These are phyloP conservation scores for Umbelopsis sp. DNA, from an alignment of 192 early-diverging fungal genomes.

Conservation along the genomic window DNA sequence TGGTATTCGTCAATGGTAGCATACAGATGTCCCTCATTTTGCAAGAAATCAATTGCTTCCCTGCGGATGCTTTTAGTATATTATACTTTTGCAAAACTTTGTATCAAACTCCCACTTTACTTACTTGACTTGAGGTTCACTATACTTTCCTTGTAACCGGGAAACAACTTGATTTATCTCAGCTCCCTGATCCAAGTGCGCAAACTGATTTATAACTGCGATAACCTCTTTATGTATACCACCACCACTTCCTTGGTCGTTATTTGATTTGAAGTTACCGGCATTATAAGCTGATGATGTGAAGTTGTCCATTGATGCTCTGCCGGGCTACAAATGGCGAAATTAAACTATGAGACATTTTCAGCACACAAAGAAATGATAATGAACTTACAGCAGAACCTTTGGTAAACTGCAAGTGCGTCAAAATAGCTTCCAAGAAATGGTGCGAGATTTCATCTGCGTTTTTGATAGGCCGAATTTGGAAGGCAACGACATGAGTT, in stretches of 20 bases:
- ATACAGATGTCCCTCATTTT: constrained; percentile 69
- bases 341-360: not conserved
- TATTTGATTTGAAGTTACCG: not conserved
- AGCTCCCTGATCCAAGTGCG: constrained; percentile 45
- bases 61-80: constrained; percentile 25
- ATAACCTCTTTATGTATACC: constrained; percentile 13
- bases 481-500: constrained; percentile 52
- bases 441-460: constrained; percentile 83
- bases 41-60: constrained; percentile 53
- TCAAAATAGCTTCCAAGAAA: constrained; percentile 66
- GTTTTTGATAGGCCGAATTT: constrained; percentile 65
- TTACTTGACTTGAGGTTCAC: constrained; percentile 6
- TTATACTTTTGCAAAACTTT: not conserved
- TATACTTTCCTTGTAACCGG: constrained; percentile 35
- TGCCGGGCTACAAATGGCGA: not conserved
- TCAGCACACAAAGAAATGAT: not conserved
- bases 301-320: not conserved
- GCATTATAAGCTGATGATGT: constrained; percentile 8
- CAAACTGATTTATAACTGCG: constrained; percentile 29
- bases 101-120: not conserved
- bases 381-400: constrained; percentile 35
- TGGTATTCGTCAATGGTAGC: constrained; percentile 70
- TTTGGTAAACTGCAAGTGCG: constrained; percentile 62
- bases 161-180: constrained; percentile 46
- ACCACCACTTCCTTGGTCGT: not conserved